Evolutionary conservation across 192 early-diverging fungal species (phyloP).

Genomic region (Lunasporangiospora selenospora): DNA sequence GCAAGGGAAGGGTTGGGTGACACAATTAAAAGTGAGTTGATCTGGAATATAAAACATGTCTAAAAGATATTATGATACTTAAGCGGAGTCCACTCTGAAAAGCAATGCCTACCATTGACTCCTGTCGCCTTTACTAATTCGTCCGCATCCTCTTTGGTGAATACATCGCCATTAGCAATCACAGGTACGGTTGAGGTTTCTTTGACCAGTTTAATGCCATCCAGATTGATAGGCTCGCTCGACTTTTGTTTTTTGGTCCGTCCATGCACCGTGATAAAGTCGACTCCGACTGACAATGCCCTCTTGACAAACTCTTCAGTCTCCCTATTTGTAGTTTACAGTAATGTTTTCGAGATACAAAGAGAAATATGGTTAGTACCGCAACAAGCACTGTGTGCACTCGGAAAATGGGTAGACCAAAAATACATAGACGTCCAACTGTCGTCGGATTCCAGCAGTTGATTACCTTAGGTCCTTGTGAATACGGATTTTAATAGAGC

Average conservation of each 20-base stretch:
- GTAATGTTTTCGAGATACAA: too few species aligned
- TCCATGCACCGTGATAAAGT: constrained; percentile 92
- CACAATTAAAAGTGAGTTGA: neutral
- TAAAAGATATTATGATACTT: too few species aligned
- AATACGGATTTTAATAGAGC: constrained; percentile 89
- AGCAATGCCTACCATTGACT: constrained; percentile 70
- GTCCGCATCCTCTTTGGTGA: constrained; percentile 77
- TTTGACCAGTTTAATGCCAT: constrained; percentile 84
- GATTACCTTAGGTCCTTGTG: constrained; percentile 72
- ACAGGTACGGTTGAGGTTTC: constrained; percentile 82
- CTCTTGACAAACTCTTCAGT: constrained; percentile 88
- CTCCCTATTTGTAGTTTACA: constrained; percentile 52
- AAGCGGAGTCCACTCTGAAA: too few species aligned
- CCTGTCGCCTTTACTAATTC: constrained; percentile 76
- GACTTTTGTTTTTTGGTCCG: constrained; percentile 82
- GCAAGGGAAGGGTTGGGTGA: too few species aligned
- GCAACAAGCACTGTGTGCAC: too few species aligned
- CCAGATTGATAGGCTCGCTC: constrained; percentile 81
- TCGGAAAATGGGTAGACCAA: too few species aligned
- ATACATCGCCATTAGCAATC: constrained; percentile 90
- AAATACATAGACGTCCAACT: too few species aligned
- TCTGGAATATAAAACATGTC: too few species aligned
- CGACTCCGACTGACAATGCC: constrained; percentile 86
- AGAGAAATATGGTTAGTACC: too few species aligned
- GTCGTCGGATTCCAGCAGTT: too few species aligned